phyloP scores from a whole-genome alignment of 805 yeast species.

The Saccharomycopsis amapae region DNA sequence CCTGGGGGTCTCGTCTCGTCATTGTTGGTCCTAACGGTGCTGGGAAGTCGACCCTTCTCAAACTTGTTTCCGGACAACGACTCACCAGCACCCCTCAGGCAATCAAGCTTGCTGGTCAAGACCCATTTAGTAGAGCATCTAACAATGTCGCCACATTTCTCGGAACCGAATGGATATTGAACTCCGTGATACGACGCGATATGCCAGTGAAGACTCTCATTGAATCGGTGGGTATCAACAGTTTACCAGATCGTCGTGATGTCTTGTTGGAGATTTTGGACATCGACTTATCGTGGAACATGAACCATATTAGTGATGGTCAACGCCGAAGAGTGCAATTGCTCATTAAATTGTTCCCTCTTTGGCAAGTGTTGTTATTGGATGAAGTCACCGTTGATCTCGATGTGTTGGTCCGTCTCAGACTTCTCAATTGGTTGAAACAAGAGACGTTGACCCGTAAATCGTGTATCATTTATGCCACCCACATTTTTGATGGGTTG shows the following conservation, averaged over 20 bases:
- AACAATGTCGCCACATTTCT: conserved; percentile 61
- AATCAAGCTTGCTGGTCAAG: conserved; percentile 69
- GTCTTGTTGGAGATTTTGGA: conserved; percentile 70
- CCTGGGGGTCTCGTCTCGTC: conserved; percentile 68
- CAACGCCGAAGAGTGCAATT: conserved; percentile 92
- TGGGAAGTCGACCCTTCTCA: conserved; percentile 85
- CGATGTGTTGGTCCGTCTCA: conserved; percentile 82
- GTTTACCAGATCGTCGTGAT: conserved; percentile 69
- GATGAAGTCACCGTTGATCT: conserved; percentile 97
- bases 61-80: conserved; percentile 86
- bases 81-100: conserved; percentile 60
- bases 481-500: conserved; percentile 94
- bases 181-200: conserved; percentile 83
- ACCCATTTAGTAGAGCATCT: conserved; percentile 69
- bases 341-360: conserved; percentile 85
- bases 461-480: conserved; percentile 83
- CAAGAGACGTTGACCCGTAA: conserved; percentile 64
- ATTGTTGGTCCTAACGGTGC: conserved; percentile 96
- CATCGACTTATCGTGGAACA: conserved; percentile 83
- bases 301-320: conserved; percentile 90
- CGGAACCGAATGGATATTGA: conserved; percentile 97
- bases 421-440: conserved; percentile 61
- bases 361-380: conserved; percentile 80
- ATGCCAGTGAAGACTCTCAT: conserved; percentile 78
- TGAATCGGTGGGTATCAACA: conserved; percentile 76